These are phyloP conservation scores for Scedosporium minutisporum DNA, from an alignment of 2,329 filamentous ascomycete species.

Conservation along the genomic window DNA sequence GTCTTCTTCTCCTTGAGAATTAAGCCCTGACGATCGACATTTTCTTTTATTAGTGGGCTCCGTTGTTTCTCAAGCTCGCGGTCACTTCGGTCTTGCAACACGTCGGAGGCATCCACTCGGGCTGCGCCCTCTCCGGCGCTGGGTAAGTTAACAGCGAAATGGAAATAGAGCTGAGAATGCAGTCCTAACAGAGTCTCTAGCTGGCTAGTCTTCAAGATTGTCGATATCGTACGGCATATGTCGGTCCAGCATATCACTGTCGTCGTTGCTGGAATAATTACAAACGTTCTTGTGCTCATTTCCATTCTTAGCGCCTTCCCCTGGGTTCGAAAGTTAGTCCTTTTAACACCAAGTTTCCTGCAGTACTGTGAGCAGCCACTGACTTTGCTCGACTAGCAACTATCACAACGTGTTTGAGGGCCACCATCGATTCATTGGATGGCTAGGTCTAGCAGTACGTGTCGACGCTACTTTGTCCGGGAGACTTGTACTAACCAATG, in stretches of 20 bases:
- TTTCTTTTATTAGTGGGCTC: constrained; percentile 23
- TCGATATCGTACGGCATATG: constrained; percentile 24
- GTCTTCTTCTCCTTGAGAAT: too few relatives aligned
- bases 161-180: not conserved
- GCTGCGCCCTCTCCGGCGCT: constrained; percentile 28
- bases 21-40: not conserved
- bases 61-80: constrained; percentile 22
- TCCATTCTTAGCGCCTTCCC: constrained; percentile 29
- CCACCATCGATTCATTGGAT: constrained; percentile 31
- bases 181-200: constrained; percentile 12
- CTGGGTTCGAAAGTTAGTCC: constrained; percentile 30
- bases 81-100: constrained; percentile 28
- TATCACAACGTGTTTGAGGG: constrained; percentile 31
- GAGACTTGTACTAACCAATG: constrained; percentile 18
- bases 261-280: constrained; percentile 27
- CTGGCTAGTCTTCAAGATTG: constrained; percentile 28
- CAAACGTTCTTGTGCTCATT: constrained; percentile 25
- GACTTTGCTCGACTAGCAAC: constrained; percentile 16
- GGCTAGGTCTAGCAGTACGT: constrained; percentile 27
- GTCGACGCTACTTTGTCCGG: not conserved
- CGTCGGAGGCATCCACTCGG: constrained; percentile 31
- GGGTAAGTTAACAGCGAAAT: constrained; percentile 16
- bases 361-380: not conserved
- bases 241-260: constrained; percentile 22
- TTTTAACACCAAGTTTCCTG: not conserved